Conservation (phyloP, 208 protist species). For the Acanthamoeba divionensis region DNA sequence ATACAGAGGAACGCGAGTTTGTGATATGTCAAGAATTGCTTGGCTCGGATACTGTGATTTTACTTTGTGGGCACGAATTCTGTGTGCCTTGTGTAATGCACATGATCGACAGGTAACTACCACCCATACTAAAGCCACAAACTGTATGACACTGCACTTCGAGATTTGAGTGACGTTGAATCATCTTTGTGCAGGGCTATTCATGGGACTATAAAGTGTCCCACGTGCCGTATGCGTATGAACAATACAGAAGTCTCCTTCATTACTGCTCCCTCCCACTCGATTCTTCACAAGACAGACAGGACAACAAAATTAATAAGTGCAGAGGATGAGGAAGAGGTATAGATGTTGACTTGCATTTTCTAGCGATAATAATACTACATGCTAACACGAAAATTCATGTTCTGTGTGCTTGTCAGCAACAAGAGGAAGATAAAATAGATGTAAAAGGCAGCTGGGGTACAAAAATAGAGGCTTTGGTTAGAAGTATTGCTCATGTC, state of each 20-base stretch:
- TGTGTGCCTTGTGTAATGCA: slow-evolving; percentile 60
- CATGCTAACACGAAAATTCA: too few species aligned
- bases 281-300: too few species aligned
- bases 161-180: too few species aligned
- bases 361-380: too few species aligned
- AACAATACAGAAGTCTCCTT: slow-evolving; percentile 58
- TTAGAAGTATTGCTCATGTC: slow-evolving; percentile 32
- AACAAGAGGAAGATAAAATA: neutral
- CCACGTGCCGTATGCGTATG: slow-evolving; percentile 52
- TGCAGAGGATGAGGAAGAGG: too few species aligned
- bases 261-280: neutral
- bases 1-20: slow-evolving; percentile 28
- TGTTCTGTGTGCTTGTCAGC: too few species aligned
- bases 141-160: too few species aligned
- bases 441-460: slow-evolving; percentile 63
- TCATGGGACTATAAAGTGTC: slow-evolving; percentile 57
- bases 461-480: slow-evolving; percentile 65
- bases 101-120: slow-evolving; percentile 52
- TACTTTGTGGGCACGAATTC: slow-evolving; percentile 60
- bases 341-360: too few species aligned
- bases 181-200: neutral
- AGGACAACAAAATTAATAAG: too few species aligned
- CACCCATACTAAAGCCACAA: neutral
- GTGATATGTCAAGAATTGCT: slow-evolving; percentile 59
- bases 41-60: slow-evolving; percentile 38